Evolutionary conservation across 163 green algal genomes (phyloP), one percentile per base, ranked within the genome.

Genomic region (Scenedesmus sp.): DNA sequence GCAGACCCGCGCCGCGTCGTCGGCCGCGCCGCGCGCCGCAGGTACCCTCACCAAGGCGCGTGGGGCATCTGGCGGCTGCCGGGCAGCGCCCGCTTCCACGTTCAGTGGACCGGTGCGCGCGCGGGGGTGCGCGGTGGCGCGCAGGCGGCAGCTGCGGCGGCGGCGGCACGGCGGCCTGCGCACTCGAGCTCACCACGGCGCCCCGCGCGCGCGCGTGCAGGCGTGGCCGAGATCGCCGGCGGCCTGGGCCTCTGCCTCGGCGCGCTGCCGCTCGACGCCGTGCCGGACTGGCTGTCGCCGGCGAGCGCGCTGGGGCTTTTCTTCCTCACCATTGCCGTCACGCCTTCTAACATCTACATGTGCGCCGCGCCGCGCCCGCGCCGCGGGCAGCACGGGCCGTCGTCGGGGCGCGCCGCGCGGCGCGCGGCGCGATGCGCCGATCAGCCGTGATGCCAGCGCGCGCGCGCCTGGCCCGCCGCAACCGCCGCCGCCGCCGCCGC

Each of bases 291-390:
- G 71, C 31, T 80, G 18, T 56, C 57, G 29, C 71, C 71, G 15
- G 39, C 71, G 34, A 64, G 44, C 29, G 71, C 71, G 0, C n/a
- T 64, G 3, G 71, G 71, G 11, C 71, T 80, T 2, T 80, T 80
- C 56, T 42, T 80, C 20, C 60, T 80, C 11, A 80, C 71, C 13
- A 24, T 47, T 10, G 71, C 33, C 2, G 71, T 80, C 15, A 80
- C 71, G 11, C 71, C 71, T 17, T 57, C 71, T 44, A 80, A 80
- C 58, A 80, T 71, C 44, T 80, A 80, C 58, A 80, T 80, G 71
- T 80, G 50, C 17, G 15, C 45, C 45, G 45, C 17, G 17, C 45
- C 45, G 45, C 45, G 15, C 45, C 17, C 17, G 45, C 45, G 45
- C 45, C 45, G 14, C 14, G 14, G 17, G 15, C 14, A n/a, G 45